Base-by-base conservation (phyloP, 1,139 yeast genomes). In the Yamadazyma conglobata region DNA sequence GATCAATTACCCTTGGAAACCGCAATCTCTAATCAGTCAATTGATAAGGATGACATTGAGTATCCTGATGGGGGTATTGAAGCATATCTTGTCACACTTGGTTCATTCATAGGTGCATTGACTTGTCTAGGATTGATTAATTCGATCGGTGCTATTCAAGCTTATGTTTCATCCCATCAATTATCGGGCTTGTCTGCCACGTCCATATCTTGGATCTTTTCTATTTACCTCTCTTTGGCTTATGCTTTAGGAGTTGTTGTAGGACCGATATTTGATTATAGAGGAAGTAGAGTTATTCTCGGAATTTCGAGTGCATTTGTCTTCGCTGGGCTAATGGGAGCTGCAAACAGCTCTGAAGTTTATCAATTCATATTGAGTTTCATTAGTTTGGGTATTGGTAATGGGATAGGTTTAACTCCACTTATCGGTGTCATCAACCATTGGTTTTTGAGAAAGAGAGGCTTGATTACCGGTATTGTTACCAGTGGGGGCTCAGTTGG, bases 31-130 rank as follows among this genome's bases (percentile, higher is more conserved):
- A n/a, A n/a, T n/a, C n/a, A n/a, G 19, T 17, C 19, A 4, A 5
- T 15, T 10, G 35, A 28, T 14, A 33, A 32, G 26, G 38, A 37
- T 16, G 37, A 34, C 10, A 22, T 32, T 4, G 36, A 55, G 18
- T 73, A 66, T 42, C 91, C 91, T 0, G 85, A 80, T 38, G 84
- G 86, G 3, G 86, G 84, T 0, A 33, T 50, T 22, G 44, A 51
- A 32, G 84, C 84, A 2, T 76, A 81, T 67, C 39, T 61, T 4
- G 84, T 76, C 0, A 77, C 80, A 0, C 53, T 78, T 6, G 88
- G 87, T 1, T 70, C 81, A 1, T 77, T 77, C 50, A 54, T 73
- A 26, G 78, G 84, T 1, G 56, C 73, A 21, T 54, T 73, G 6
- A 70, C 75, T 5, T 66, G 71, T 5, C 73, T 81, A 46, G 88